Conservation (phyloP, 805 yeast genomes). For the Zygoascus flipseniorum region DNA sequence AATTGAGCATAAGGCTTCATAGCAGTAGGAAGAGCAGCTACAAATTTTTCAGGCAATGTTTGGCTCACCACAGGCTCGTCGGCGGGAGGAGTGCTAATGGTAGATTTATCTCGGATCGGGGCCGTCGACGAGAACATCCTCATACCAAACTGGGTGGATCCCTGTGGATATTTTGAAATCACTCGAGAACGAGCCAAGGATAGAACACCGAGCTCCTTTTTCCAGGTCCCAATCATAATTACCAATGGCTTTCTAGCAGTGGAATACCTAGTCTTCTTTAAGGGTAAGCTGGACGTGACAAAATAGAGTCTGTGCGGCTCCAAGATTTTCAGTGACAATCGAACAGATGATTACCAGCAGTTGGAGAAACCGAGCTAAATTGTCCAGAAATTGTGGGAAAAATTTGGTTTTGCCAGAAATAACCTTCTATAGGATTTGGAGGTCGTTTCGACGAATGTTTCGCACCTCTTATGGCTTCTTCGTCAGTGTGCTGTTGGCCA, state of each 20-base stretch:
- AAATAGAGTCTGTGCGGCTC: too few species aligned
- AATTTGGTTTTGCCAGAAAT: too few species aligned
- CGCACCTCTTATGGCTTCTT: too few species aligned
- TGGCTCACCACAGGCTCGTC: conserved; percentile 3
- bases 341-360: neutral
- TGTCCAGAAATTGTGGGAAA: too few species aligned
- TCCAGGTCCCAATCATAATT: neutral
- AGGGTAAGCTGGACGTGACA: too few species aligned
- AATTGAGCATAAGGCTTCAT: conserved; percentile 88
- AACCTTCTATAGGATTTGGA: too few species aligned
- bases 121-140: neutral
- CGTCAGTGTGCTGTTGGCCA: too few species aligned
- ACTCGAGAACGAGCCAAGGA: neutral
- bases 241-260: too few species aligned
- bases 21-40: conserved; percentile 47
- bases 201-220: neutral
- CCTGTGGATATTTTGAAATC: neutral
- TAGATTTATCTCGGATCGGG: neutral
- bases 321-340: neutral
- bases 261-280: too few species aligned
- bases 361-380: too few species aligned
- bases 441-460: too few species aligned
- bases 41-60: conserved; percentile 27
- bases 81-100: neutral
- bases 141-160: neutral